phyloP scores from a whole-genome alignment of 2,329 filamentous ascomycete genomes.

The Colletotrichum siamense region DNA sequence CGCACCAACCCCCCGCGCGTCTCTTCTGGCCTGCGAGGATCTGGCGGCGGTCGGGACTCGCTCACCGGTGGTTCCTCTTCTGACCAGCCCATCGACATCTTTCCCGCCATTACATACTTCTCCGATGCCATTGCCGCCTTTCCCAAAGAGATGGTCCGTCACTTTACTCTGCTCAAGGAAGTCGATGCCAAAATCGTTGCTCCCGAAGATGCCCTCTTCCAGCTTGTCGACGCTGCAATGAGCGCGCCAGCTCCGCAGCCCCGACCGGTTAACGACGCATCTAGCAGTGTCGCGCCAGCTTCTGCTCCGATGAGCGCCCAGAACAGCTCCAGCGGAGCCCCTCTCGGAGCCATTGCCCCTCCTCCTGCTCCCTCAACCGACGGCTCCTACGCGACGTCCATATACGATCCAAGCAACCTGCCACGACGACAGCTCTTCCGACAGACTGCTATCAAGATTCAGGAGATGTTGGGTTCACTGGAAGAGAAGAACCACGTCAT shows the following conservation, averaged over 20 bases:
- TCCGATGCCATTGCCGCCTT: constrained; percentile 91
- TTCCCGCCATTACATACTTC: constrained; percentile 75
- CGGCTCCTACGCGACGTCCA: constrained; percentile 46
- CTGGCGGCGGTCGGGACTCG: constrained; percentile 51
- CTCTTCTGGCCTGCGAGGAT: constrained; percentile 47
- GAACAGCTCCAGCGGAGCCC: constrained; percentile 50
- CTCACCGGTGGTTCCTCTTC: constrained; percentile 47
- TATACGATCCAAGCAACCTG: constrained; percentile 63
- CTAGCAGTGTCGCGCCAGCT: constrained; percentile 44
- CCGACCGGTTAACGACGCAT: constrained; percentile 49
- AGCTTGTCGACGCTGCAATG: constrained; percentile 72
- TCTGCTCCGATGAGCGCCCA: constrained; percentile 56
- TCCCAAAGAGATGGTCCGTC: constrained; percentile 92
- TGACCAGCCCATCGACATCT: constrained; percentile 70
- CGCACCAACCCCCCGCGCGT: constrained; percentile 68
- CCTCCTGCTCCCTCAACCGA: constrained; percentile 45
- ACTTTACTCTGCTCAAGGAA: constrained; percentile 95
- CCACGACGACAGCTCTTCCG: constrained; percentile 77
- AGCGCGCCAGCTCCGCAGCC: constrained; percentile 53
- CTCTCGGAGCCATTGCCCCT: constrained; percentile 36
- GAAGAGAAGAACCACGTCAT: constrained; percentile 99
- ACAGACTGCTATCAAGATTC: constrained; percentile 78
- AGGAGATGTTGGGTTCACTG: constrained; percentile 85
- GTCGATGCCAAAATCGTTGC: constrained; percentile 96
- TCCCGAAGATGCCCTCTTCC: constrained; percentile 81